Base-by-base conservation (phyloP, 2,329 filamentous ascomycete species). In the Knoxdaviesia proteae region DNA sequence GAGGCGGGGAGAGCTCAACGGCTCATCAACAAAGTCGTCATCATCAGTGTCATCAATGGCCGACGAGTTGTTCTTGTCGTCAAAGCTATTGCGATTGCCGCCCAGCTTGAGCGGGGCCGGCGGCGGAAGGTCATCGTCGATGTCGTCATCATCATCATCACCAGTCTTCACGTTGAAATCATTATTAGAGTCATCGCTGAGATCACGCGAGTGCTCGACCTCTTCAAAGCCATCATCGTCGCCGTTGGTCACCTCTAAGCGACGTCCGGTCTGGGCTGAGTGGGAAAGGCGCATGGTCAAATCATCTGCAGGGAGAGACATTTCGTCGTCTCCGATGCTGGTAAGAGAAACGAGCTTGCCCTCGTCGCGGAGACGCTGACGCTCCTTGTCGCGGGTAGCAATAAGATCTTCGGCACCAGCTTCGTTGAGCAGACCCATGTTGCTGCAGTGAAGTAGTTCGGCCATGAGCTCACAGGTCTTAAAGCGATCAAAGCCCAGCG, bases 381-480 rank as follows among this genome's bases (percentile, higher is more conserved):
- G 76, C 56, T 94, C 86, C 7, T 68, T 61, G 54, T 98, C 87
- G 46, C 90, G 73, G 37, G 74, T 68, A 47, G 71, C 75, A 46
- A 96, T 84, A 49, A 94, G 75, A 49, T 84, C 78, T 56, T 98
- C 87, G 7, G 86, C 87, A 33, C 88, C 90, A 7, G 75, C 67
- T 56, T 96, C 87, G 55, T 98, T 98, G 49, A 98, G 64, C 34
- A 98, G 65, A 5, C 83, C 87, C 90, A 98, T 98, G 56, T 98
- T 98, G 58, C 88, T 96, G 61, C 90, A 98, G 59, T 98, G 90
- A 36, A 98, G 63, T 38, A 98, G 67, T 59, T 98, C 90, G 1
- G 90, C 90, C 90, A 98, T 96, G 46, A 98, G 68, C 60, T 98
- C 90, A 58, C 90, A 98, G 0, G 90, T 96, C 66, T 98, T 98